Evolutionary conservation across 2,329 filamentous ascomycete species (phyloP).

Genomic region (Ascochyta clinopodiicola): DNA sequence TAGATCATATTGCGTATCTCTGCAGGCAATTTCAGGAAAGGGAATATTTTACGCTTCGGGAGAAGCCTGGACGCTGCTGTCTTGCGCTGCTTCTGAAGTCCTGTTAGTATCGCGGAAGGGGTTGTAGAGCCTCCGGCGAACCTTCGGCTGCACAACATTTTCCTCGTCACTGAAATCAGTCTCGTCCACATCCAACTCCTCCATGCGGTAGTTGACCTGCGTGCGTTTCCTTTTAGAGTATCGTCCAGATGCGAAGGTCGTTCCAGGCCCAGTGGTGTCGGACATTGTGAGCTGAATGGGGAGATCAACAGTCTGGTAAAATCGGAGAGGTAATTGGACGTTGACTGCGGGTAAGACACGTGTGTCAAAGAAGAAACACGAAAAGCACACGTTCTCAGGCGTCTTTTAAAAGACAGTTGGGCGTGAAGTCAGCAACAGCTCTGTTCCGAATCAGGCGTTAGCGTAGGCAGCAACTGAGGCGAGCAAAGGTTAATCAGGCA

Average conservation of each 20-base stretch:
- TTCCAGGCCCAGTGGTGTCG: constrained; percentile 12
- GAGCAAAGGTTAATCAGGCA: constrained; percentile 38
- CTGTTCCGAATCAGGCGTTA: constrained; percentile 28
- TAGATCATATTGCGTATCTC: constrained; percentile 48
- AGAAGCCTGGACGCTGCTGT: constrained; percentile 28
- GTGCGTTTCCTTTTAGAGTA: constrained; percentile 46
- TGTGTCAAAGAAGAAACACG: constrained; percentile 24
- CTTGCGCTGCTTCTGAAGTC: constrained; percentile 32
- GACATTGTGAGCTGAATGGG: constrained; percentile 21
- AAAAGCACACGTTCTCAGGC: constrained; percentile 32
- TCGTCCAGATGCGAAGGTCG: constrained; percentile 27
- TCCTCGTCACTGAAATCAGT: constrained; percentile 25
- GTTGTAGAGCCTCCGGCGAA: constrained; percentile 16
- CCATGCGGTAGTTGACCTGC: constrained; percentile 39
- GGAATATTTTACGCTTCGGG: constrained; percentile 42
- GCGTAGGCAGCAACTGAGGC: constrained; percentile 41
- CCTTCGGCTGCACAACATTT: constrained; percentile 33
- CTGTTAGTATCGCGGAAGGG: constrained; percentile 11
- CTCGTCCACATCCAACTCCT: constrained; percentile 32
- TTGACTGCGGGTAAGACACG: constrained; percentile 9
- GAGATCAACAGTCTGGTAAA: background rate
- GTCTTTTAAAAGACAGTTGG: constrained; percentile 28
- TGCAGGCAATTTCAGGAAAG: constrained; percentile 43
- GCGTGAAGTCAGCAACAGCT: constrained; percentile 19
- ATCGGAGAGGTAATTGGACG: background rate